Evolutionary conservation across 2,329 filamentous ascomycete genomes (phyloP).

Genomic region (Ceratocystis alfenasii): DNA sequence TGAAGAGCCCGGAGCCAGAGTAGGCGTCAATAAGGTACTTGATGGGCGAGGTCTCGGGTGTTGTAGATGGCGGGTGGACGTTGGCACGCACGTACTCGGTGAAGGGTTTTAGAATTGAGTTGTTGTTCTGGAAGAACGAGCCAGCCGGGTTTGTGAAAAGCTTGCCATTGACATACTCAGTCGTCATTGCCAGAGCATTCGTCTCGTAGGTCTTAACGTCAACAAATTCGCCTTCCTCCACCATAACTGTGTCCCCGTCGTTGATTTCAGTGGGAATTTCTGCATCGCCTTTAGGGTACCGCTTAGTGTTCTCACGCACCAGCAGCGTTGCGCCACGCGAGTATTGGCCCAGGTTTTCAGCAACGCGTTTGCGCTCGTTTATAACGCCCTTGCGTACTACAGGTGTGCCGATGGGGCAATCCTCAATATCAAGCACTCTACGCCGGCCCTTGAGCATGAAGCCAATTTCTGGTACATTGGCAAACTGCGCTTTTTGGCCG

Average conservation of each 20-base stretch:
- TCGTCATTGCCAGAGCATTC: conserved; percentile 67
- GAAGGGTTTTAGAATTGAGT: conserved; percentile 82
- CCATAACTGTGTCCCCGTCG: conserved; percentile 33
- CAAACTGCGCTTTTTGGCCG: conserved; percentile 38
- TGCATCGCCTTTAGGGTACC: conserved; percentile 42
- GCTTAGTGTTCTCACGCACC: conserved; percentile 70
- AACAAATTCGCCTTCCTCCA: conserved; percentile 40
- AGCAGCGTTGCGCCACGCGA: conserved; percentile 76
- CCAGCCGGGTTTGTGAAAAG: conserved; percentile 84
- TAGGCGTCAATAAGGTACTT: conserved; percentile 94
- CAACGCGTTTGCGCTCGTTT: conserved; percentile 65
- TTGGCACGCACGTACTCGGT: conserved; percentile 75
- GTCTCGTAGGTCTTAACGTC: conserved; percentile 85
- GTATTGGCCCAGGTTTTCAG: conserved; percentile 57
- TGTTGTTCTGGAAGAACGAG: conserved; percentile 99
- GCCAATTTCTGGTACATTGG: conserved; percentile 64
- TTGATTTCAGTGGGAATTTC: conserved; percentile 26
- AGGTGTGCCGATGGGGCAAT: conserved; percentile 88
- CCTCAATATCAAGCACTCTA: conserved; percentile 82
- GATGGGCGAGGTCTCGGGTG: conserved; percentile 36
- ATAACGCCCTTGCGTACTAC: conserved; percentile 70
- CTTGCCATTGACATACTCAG: conserved; percentile 78
- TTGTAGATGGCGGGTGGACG: conserved; percentile 46
- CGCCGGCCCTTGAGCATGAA: conserved; percentile 80
- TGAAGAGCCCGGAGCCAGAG: conserved; percentile 94